Evolutionary conservation across 1,139 yeast species (phyloP), one percentile per base, ranked within the genome.

Genomic region (Yamadazyma mexicana): DNA sequence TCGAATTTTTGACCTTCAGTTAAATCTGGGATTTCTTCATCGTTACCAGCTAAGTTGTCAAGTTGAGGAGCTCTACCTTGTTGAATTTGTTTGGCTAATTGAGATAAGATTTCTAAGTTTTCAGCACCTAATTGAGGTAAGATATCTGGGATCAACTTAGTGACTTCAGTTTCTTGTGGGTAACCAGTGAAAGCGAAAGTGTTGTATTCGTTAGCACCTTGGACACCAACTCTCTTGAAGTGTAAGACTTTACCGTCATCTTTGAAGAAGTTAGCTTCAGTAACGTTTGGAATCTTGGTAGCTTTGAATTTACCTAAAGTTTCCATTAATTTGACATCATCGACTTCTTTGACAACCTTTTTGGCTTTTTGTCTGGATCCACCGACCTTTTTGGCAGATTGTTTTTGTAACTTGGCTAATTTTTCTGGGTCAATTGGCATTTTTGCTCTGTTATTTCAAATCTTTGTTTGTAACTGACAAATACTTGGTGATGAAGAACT

Each of bases 111-210:
- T 63, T 85, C 88, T 66, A 89, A 81, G 72, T 94, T 87, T 72
- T 92, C 98, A 56, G 96, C 88, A 60, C 98, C 97, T 73, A 92
- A 80, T 77, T 92, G 96, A 57, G 96, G 92, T 65, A 92, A 82
- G 69, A 92, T 88, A 69, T 82, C 87, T 61, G 98, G 98, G 59
- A 92, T 82, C 73, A 92, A 83, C 62, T 91, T 96, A 56, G 94
- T 85, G 59, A 92, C 81, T 55, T 83, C 81, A 82, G 89, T 91
- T 73, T 87, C 95, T 71, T 88, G 95, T 50, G 96, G 89, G 72
- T 83, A 81, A 68, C 98, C 98, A 68, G 89, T 86, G 78, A 92
- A 84, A 55, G 95, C 95, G 68, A 86, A 87, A 50, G 96, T 86
- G 83, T 92, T 91, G 77, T 85, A 78, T 58, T 84, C 84, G 58